These are phyloP conservation scores for Patellaria atrata DNA, from an alignment of 495 filamentous ascomycete species.

Conservation along the genomic window DNA sequence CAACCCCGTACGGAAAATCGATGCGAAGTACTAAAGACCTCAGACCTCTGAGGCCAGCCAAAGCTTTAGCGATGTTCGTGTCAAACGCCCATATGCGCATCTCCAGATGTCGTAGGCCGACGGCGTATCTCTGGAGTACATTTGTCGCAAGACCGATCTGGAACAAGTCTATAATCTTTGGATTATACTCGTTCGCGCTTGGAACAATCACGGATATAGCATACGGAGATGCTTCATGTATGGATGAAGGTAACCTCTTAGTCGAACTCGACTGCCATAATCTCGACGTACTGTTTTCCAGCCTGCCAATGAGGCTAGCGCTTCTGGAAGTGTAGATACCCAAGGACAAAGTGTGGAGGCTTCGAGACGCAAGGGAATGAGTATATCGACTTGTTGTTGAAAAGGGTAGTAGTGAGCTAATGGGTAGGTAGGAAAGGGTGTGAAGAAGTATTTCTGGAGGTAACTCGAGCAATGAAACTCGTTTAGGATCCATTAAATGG, in stretches of 20 bases:
- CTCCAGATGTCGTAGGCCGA: conserved; percentile 12
- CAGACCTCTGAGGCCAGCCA: conserved; percentile 11
- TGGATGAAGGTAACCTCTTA: not conserved
- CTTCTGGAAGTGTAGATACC: conserved; percentile 16
- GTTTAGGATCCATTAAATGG: no score
- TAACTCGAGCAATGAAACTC: conserved; percentile 10
- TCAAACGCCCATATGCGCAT: conserved; percentile 17
- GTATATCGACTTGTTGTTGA: conserved; percentile 11
- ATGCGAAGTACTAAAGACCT: conserved; percentile 17
- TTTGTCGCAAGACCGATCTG: conserved; percentile 13
- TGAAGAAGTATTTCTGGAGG: conserved; percentile 19
- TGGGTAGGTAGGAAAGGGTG: conserved; percentile 16
- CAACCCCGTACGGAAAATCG: conserved; percentile 6
- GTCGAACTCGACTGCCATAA: not conserved
- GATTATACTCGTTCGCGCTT: conserved; percentile 6
- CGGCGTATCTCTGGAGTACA: conserved; percentile 21
- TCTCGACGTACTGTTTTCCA: not conserved
- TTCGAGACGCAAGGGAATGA: conserved; percentile 12
- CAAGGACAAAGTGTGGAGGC: conserved; percentile 17
- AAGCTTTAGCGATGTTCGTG: conserved; percentile 10
- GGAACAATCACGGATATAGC: conserved; percentile 15
- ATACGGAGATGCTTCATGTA: conserved; percentile 4
- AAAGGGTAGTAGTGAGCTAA: conserved; percentile 16
- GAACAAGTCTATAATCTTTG: conserved; percentile 10
- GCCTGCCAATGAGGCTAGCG: conserved; percentile 9